phyloP scores from a whole-genome alignment of 208 protist genomes.

The Wallacemonas collosoma region DNA sequence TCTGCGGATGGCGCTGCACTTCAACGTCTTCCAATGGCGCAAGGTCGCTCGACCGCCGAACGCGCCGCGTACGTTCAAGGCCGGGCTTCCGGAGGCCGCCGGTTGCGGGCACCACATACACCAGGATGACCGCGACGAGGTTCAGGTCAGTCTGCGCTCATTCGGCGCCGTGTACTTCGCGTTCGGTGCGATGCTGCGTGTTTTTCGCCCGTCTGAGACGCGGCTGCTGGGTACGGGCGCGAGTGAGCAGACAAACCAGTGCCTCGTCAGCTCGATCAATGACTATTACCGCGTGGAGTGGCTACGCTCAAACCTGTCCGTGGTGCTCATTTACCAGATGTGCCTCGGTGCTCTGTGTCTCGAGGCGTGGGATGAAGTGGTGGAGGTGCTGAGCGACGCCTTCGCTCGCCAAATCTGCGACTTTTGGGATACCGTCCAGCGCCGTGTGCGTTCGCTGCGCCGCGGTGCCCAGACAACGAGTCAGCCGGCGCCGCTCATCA shows the following conservation, averaged over 20 bases:
- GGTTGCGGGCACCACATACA: not conserved
- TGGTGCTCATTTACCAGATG: constrained; percentile 16
- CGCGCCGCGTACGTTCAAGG: not conserved
- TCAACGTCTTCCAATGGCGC: constrained; percentile 18
- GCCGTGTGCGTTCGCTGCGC: not conserved
- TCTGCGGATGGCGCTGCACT: constrained; percentile 11
- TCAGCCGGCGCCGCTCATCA: not conserved
- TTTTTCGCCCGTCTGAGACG: not conserved
- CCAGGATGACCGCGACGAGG: not conserved
- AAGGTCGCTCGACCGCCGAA: not conserved
- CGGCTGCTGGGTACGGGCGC: not conserved
- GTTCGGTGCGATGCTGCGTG: constrained; percentile 5
- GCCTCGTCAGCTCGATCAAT: constrained; percentile 5
- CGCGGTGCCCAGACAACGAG: not conserved
- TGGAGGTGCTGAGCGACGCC: constrained; percentile 10
- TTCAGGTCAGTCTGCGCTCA: constrained; percentile 8
- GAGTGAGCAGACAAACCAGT: not conserved
- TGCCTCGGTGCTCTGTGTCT: not conserved
- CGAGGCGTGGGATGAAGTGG: constrained; percentile 2
- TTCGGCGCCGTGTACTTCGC: constrained; percentile 17
- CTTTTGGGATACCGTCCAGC: not conserved
- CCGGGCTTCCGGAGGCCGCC: no score
- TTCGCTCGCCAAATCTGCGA: constrained; percentile 3
- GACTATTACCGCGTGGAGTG: constrained; percentile 23
- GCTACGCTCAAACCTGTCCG: constrained; percentile 10